Percentiles rank a stretch among this genome's conserved stretches.
Evolutionary conservation across 2,329 filamentous ascomycete species (phyloP).

Genomic region (Alternaria ethzedia): DNA sequence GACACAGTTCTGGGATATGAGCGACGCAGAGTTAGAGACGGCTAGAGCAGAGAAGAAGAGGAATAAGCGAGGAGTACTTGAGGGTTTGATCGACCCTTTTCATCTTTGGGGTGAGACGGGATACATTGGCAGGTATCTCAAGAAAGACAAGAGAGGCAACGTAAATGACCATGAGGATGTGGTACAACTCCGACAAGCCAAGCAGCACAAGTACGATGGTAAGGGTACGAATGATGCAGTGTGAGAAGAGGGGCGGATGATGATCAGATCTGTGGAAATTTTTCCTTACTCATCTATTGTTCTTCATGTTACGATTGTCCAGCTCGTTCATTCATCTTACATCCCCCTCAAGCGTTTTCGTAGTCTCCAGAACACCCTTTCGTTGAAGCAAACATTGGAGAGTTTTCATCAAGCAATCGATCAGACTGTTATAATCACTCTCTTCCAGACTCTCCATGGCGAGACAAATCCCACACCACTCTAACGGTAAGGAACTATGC

Average conservation of each 20-base stretch:
- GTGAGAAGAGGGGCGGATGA: neutral
- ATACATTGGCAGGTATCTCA: constrained; percentile 36
- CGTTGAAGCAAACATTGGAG: neutral
- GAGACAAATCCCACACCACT: too few relatives aligned
- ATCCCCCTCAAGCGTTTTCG: neutral
- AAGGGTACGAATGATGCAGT: neutral
- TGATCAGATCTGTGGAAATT: neutral
- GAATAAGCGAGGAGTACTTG: constrained; percentile 29
- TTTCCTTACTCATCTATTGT: neutral
- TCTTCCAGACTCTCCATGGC: neutral
- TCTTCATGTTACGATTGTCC: neutral
- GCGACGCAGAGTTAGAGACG: constrained; percentile 37
- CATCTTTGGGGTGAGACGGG: constrained; percentile 37
- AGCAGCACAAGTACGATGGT: neutral
- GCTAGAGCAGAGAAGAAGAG: constrained; percentile 34
- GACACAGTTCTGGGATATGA: constrained; percentile 48
- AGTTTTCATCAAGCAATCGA: neutral
- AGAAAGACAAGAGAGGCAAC: constrained; percentile 5
- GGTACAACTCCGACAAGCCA: neutral
- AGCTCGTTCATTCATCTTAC: neutral
- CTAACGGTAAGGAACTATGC: neutral
- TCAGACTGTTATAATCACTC: neutral
- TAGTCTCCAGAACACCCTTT: neutral
- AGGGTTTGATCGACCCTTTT: constrained; percentile 39
- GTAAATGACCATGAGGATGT: neutral